Percentiles rank a stretch among this genome's conserved stretches.
Conservation (phyloP, 2,329 filamentous ascomycete species). For the Cladosporium sp. region DNA sequence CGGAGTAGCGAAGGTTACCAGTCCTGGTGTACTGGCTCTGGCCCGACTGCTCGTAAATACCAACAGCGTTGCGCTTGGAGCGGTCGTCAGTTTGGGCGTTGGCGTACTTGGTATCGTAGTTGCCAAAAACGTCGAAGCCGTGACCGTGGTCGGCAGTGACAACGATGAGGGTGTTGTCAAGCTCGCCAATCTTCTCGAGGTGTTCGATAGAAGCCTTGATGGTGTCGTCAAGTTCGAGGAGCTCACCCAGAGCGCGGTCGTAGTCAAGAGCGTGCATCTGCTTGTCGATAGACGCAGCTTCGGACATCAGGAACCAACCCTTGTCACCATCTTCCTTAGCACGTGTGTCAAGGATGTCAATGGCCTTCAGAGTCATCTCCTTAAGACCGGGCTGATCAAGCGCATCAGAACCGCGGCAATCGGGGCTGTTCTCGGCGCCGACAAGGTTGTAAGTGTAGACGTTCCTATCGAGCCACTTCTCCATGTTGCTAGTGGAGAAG, state of each 20-base stretch:
- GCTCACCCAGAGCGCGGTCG: constrained; percentile 78
- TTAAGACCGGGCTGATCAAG: constrained; percentile 78
- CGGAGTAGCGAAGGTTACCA: constrained; percentile 63
- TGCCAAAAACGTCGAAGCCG: constrained; percentile 83
- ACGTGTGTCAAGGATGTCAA: constrained; percentile 70
- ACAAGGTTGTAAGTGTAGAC: constrained; percentile 72
- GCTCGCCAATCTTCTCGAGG: constrained; percentile 63
- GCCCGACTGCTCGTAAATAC: constrained; percentile 71
- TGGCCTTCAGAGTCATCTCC: constrained; percentile 85
- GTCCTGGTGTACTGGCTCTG: constrained; percentile 71
- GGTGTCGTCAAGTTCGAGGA: constrained; percentile 83
- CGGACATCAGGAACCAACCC: constrained; percentile 85
- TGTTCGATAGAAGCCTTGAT: constrained; percentile 72
- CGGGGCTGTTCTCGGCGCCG: constrained; percentile 66
- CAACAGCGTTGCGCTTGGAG: constrained; percentile 72
- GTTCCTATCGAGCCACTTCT: constrained; percentile 84
- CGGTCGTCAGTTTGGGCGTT: constrained; percentile 64
- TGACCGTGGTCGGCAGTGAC: constrained; percentile 89
- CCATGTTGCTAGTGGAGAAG: constrained; percentile 72
- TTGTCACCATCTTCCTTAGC: constrained; percentile 56
- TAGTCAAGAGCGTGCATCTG: constrained; percentile 87
- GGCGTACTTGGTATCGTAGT: constrained; percentile 77
- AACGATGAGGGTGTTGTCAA: constrained; percentile 75
- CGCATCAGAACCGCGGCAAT: constrained; percentile 63
- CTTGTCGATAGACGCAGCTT: constrained; percentile 84